Base-by-base conservation (phyloP, 2,329 filamentous ascomycete species). In the Sarocladium brachiariae region DNA sequence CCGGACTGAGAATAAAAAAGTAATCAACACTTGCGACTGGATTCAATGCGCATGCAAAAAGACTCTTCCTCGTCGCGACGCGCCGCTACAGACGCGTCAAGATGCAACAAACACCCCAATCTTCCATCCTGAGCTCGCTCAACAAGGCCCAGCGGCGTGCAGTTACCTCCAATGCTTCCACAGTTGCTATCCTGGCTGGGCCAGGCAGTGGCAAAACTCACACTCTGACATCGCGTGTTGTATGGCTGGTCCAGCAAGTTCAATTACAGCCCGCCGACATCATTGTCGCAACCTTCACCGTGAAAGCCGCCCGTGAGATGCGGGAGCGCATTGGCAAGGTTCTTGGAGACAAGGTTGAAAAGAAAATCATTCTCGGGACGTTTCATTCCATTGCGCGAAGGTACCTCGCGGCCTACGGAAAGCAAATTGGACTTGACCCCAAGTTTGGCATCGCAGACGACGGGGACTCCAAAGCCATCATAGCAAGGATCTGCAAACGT, bases 251-350 rank as follows among this genome's bases (percentile, higher is more conserved):
- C 50, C 80, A 84, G 48, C 75, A 86, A 59, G 72, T 81, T 58
- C 81, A 84, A 37, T 80, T 89, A 58, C 78, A 81, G 51, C 92
- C 92, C 61, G 83, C 87, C 70, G 89, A 96, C 70, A 83, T 97
- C 60, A 84, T 99, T 53, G 92, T 96, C 53, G 93, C 92, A 54
- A 97, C 92, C 0, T 99, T 99, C 63, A 99, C 93, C 2, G 90
- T 96, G 65, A 97, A 97, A 66, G 91, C 93, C 1, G 89, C 91
- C 16, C 80, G 74, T 16, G 92, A 97, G 71, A 99, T 99, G 92
- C 89, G 90, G 61, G 83, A 89, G 61, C 81, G 92, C 7, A 88
- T 97, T 51, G 82, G 84, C 0, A 84, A 78, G 52, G 77, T 88
- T n/a, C 75, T 97, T n/a, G 90, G 90, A 1, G 78, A 86, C 53